Evolutionary conservation across 208 protist species (phyloP).

Genomic region (Leishmania major): DNA sequence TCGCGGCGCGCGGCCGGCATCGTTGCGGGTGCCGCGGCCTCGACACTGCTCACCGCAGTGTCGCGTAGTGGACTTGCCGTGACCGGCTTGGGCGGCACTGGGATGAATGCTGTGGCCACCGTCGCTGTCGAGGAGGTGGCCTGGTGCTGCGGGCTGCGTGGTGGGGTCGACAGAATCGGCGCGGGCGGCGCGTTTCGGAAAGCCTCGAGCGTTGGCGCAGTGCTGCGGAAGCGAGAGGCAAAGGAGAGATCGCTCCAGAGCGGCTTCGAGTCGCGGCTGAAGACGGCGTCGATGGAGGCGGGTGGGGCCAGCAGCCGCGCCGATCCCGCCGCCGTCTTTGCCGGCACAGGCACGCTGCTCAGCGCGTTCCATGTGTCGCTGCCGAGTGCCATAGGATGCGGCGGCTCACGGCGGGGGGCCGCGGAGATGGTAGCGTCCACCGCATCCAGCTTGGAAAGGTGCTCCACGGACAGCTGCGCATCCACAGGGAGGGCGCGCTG

Average conservation of each 20-base stretch:
- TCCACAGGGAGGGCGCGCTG: slow-evolving; percentile 40
- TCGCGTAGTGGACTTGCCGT: slow-evolving; percentile 43
- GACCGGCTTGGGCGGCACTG: slow-evolving; percentile 43
- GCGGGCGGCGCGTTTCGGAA: slow-evolving; percentile 30
- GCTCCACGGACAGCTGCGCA: slow-evolving; percentile 33
- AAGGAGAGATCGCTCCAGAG: slow-evolving; percentile 52
- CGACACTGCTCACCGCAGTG: slow-evolving; percentile 7
- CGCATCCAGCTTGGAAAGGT: slow-evolving; percentile 17
- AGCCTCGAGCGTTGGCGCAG: slow-evolving; percentile 43
- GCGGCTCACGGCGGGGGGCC: slow-evolving; percentile 20
- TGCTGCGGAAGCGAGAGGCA: slow-evolving; percentile 29
- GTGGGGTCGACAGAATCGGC: slow-evolving; percentile 6
- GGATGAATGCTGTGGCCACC: slow-evolving; percentile 1
- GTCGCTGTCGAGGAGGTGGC: slow-evolving; percentile 3
- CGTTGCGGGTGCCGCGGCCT: not conserved
- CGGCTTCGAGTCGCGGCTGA: slow-evolving; percentile 30
- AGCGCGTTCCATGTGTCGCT: slow-evolving; percentile 50
- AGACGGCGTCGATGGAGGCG: slow-evolving; percentile 36
- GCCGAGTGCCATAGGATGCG: slow-evolving; percentile 38
- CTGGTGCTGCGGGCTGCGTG: slow-evolving; percentile 2
- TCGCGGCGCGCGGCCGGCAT: slow-evolving; percentile 5
- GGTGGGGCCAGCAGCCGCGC: slow-evolving; percentile 20
- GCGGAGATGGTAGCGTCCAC: slow-evolving; percentile 18
- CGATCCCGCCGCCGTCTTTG: not conserved
- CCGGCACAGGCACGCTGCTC: slow-evolving; percentile 26